phyloP scores from a whole-genome alignment of 202 grass and related monocot species.

The Carex sylvatica region DNA sequence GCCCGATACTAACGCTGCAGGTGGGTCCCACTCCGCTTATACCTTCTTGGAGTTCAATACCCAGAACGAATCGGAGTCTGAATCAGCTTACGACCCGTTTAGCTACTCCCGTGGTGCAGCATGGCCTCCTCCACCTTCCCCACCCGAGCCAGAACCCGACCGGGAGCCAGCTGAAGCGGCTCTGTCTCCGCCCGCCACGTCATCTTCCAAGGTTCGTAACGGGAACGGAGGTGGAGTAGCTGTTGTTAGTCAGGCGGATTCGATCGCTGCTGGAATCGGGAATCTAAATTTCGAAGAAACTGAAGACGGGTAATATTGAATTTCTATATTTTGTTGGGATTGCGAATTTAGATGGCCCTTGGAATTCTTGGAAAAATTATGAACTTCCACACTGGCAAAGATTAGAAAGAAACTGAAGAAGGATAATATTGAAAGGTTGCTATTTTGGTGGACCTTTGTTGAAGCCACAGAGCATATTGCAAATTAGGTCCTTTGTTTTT shows the following conservation, averaged over 20 bases:
- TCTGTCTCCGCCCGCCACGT: constrained; percentile 38
- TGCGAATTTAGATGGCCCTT: not conserved
- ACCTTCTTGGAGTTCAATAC: constrained; percentile 98
- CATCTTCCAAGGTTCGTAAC: constrained; percentile 48
- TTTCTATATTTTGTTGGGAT: not conserved
- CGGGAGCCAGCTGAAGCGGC: constrained; percentile 6
- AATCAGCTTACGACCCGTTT: constrained; percentile 56
- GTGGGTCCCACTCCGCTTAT: constrained; percentile 60
- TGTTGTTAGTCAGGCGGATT: constrained; percentile 35
- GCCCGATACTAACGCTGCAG: constrained; percentile 52
- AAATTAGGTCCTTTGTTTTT: not conserved
- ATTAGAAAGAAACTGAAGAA: not conserved
- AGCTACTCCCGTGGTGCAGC: constrained; percentile 68
- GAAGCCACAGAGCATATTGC: not conserved
- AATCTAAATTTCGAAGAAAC: constrained; percentile 84
- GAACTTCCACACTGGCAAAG: not conserved
- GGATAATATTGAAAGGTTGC: not conserved
- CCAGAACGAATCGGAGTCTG: constrained; percentile 48
- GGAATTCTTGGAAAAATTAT: not conserved
- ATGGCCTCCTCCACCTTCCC: constrained; percentile 32
- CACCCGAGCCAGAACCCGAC: constrained; percentile 27
- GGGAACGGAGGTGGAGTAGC: constrained; percentile 30
- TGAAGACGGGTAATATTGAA: constrained; percentile 25
- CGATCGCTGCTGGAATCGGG: constrained; percentile 65
- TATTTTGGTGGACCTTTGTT: not conserved